These are phyloP conservation scores for Salmacisia buchloeana DNA, from an alignment of 1,284 basidiomycete species.

Conservation along the genomic window DNA sequence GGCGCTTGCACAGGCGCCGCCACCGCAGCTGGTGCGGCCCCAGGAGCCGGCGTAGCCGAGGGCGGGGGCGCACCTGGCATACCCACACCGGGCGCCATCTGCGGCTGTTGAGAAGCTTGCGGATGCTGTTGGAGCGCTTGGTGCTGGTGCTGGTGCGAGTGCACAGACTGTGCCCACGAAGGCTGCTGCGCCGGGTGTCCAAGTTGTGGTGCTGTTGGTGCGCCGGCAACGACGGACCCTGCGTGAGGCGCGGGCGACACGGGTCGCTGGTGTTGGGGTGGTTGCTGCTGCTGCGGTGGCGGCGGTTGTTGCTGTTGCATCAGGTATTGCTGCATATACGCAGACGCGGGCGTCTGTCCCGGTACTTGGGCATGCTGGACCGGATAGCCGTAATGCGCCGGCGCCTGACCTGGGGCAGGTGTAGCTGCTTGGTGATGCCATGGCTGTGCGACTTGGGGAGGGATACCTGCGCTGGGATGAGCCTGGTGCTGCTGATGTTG, in stretches of 20 bases:
- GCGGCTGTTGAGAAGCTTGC: neutral
- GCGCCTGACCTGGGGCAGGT: no score
- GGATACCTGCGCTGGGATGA: constrained; percentile 16
- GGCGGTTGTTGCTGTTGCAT: constrained; percentile 36
- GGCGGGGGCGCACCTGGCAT: constrained; percentile 28
- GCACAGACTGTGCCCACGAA: constrained; percentile 10
- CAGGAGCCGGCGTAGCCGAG: constrained; percentile 52
- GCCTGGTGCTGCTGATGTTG: constrained; percentile 18
- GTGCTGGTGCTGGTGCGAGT: constrained; percentile 19
- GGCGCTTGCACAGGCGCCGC: constrained; percentile 38
- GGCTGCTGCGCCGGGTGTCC: constrained; percentile 13
- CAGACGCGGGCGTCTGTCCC: constrained; percentile 27
- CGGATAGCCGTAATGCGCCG: no score
- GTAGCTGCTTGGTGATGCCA: no score
- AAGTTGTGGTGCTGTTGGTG: constrained; percentile 28
- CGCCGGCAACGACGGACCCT: no score
- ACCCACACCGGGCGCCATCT: neutral
- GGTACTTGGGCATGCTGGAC: constrained; percentile 3
- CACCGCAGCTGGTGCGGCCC: constrained; percentile 27
- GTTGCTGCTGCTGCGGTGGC: constrained; percentile 22
- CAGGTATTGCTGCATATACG: constrained; percentile 49
- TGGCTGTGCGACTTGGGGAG: constrained; percentile 23
- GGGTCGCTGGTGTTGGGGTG: constrained; percentile 25
- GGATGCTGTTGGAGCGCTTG: constrained; percentile 21
- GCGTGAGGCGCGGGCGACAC: no score